Evolutionary conservation across 2,329 filamentous ascomycete species (phyloP), one percentile per base, ranked within the genome.

Genomic region (Chrysoporthe cubensis): DNA sequence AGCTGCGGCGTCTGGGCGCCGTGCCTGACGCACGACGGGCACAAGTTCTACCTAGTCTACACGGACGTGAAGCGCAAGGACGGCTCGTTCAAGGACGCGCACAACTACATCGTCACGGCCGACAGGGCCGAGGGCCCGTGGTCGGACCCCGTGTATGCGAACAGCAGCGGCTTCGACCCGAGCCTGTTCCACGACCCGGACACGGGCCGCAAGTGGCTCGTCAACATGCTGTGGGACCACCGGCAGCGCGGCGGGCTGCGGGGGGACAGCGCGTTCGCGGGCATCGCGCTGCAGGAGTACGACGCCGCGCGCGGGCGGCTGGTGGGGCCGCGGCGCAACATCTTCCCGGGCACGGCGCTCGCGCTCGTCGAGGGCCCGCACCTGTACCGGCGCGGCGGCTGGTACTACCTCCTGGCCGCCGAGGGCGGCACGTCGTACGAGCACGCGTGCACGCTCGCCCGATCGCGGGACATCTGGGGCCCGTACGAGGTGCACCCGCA

Each of bases 1-100:
- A 86, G 84, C 74, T 87, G 86, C 71, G 86, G 86, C 48, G 78
- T 90, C n/a, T 90, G 87, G 86, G 87, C 88, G 1, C 88, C 88
- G 0, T 90, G 88, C 72, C 80, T 90, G 26, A 86, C 83, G 0
- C 86, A 90, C 71, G 87, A 89, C 70, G 87, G 86, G 58, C 79
- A 83, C 2, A 82, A 78, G 65, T 90, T 89, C 76, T 90, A 84
- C 82, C 83, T 90, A 5, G 87, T 90, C 1, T 90, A 88, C 75
- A 89, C 87, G 0, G 87, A 90, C 72, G 87, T 90, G 18, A 90
- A 89, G 78, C 86, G 88, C 71, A 90, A 90, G 74, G 88, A 90
- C 71, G 88, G 88, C 14, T 86, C 84, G 2, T 89, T 88, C 81
- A 89, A 88, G 74, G 87, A 89, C 72, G 82, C 85, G 0, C 87